These are phyloP conservation scores for Capsicum pubescens DNA, from an alignment of 257 asterid genomes.

Conservation along the genomic window DNA sequence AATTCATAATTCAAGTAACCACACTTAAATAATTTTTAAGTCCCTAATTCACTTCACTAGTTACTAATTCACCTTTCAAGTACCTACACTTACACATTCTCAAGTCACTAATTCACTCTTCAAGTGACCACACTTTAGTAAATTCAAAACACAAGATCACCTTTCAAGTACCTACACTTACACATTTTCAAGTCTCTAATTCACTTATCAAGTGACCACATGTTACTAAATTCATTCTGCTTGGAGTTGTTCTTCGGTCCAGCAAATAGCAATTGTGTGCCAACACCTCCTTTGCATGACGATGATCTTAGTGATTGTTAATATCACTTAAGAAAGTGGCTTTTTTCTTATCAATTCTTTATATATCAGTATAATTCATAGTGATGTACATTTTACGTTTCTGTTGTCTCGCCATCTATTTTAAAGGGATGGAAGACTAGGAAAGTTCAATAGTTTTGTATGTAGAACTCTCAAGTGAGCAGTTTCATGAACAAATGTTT, in stretches of 20 bases:
- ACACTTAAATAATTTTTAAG: too few species aligned
- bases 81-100: too few species aligned
- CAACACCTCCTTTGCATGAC: constrained; percentile 38
- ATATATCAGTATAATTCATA: not conserved
- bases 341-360: not conserved
- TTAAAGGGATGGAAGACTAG: constrained; percentile 24
- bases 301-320: constrained; percentile 32
- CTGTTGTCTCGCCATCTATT: constrained; percentile 29
- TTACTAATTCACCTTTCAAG: too few species aligned
- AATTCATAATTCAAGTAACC: too few species aligned
- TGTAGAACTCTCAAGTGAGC: not conserved
- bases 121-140: too few species aligned
- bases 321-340: not conserved
- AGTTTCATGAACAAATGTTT: not conserved
- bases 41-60: too few species aligned
- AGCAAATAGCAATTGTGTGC: constrained; percentile 44
- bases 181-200: too few species aligned
- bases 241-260: constrained; percentile 80
- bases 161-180: too few species aligned
- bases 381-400: constrained; percentile 10
- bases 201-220: too few species aligned
- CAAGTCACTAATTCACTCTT: too few species aligned
- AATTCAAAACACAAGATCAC: too few species aligned
- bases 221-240: constrained; percentile 47
- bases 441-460: constrained; percentile 22